Percentiles rank a stretch among this genome's conserved stretches.
Conservation (phyloP, 768 basidiomycete species). For the Chalciporus piperatus region DNA sequence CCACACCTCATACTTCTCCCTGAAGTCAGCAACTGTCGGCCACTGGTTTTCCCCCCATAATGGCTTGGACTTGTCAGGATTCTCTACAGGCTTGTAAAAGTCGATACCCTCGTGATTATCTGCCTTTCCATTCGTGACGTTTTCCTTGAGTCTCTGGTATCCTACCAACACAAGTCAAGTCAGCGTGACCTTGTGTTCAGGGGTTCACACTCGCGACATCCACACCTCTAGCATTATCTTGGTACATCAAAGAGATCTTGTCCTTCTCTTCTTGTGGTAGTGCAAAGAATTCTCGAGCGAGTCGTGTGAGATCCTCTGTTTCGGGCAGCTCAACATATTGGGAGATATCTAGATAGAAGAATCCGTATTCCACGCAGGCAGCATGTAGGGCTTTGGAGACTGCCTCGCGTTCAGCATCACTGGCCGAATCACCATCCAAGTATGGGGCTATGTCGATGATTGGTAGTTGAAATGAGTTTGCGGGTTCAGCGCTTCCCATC, state of each 20-base stretch:
- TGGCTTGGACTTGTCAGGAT: slow-evolving; percentile 65
- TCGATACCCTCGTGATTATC: slow-evolving; percentile 88
- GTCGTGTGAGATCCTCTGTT: slow-evolving; percentile 58
- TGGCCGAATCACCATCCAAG: slow-evolving; percentile 35
- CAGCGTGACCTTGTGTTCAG: not conserved
- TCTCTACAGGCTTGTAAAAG: slow-evolving; percentile 70
- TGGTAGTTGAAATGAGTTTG: slow-evolving; percentile 44
- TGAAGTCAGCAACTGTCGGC: slow-evolving; percentile 61
- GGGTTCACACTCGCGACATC: not conserved
- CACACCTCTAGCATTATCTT: slow-evolving; percentile 77
- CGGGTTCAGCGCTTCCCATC: slow-evolving; percentile 8
- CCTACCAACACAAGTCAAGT: slow-evolving; percentile 42
- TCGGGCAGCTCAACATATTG: slow-evolving; percentile 54
- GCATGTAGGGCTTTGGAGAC: slow-evolving; percentile 59
- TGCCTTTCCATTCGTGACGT: slow-evolving; percentile 80
- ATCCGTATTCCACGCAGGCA: slow-evolving; percentile 78
- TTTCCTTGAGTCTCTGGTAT: slow-evolving; percentile 77
- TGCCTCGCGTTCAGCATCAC: slow-evolving; percentile 39
- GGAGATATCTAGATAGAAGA: slow-evolving; percentile 83
- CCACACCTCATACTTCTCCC: slow-evolving; percentile 68
- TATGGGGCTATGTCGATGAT: slow-evolving; percentile 74
- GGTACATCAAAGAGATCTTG: slow-evolving; percentile 57
- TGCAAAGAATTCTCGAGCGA: slow-evolving; percentile 72
- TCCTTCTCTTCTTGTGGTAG: slow-evolving; percentile 79
- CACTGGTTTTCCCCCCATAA: slow-evolving; percentile 89